Base-by-base conservation (phyloP, 371 early-diverging fungal species). In the Rhizomucor pusillus region DNA sequence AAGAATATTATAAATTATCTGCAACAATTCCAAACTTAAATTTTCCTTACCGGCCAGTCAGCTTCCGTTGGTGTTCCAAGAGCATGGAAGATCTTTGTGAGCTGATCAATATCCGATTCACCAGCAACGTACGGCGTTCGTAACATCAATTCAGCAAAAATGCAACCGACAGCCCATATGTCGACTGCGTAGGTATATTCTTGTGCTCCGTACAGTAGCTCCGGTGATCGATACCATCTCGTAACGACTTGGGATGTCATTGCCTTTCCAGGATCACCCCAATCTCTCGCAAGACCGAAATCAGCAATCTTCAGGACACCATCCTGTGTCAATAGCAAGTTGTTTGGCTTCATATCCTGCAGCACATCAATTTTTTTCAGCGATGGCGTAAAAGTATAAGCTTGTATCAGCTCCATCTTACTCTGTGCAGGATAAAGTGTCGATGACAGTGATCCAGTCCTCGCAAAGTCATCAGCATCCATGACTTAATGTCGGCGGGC, bases 341-440 rank as follows among this genome's bases (percentile, higher is more conserved):
- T 99, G 79, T 97, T 98, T 40, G 99, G 99, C 73, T 99, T 99
- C 84, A 99, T 84, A 90, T 99, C 99, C 87, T 87, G 52, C n/a
- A n/a, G n/a, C 29, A 22, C 14, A 54, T 7, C 13, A 29, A 13
- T 20, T 13, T n/a, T 40, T 13, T 20, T 47, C 36, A 14, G 18
- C 3, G 25, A 20, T 5, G 12, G n/a, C 25, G 1, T 20, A 54
- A 47, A 53, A n/a, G 22, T 52, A 16, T 18, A 46, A 44, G 12
- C 23, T 23, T 39, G 19, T 41, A 11, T 14, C 29, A 5, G 12
- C 5, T 52, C 34, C 12, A 36, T 46, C 67, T 54, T 80, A 91
- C 92, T 60, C 99, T 73, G 63, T 99, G 99, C 24, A 99, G 71
- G 37, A 99, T 84, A 86, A 90, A 97, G 60, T 87, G 89, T 6